phyloP scores from a whole-genome alignment of 2,329 filamentous ascomycete genomes.

The Canariomyces notabilis region DNA sequence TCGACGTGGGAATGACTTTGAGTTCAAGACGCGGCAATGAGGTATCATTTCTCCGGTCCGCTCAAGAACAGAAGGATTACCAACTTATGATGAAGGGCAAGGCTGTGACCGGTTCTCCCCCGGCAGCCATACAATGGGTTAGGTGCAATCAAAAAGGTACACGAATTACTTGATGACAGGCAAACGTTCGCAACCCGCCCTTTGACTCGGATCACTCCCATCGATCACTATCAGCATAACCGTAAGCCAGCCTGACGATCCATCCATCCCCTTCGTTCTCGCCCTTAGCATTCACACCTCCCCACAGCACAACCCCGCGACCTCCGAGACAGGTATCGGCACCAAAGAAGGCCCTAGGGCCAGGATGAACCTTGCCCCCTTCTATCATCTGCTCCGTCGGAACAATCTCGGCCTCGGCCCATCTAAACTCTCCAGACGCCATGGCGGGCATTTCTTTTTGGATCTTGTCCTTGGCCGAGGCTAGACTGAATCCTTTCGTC shows the following conservation, averaged over 20 bases:
- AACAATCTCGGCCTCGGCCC: conserved; percentile 46
- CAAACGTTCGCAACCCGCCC: too few species aligned
- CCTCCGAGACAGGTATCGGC: conserved; percentile 41
- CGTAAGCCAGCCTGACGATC: conserved; percentile 30
- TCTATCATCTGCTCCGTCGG: conserved; percentile 37
- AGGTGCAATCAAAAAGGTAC: too few species aligned
- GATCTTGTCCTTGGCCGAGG: conserved; percentile 46
- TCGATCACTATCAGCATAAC: conserved; percentile 22
- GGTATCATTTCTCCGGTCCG: too few species aligned
- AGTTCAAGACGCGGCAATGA: too few species aligned
- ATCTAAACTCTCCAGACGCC: conserved; percentile 43
- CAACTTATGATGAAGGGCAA: too few species aligned
- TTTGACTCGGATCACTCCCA: conserved; percentile 10
- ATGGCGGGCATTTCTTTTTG: conserved; percentile 37
- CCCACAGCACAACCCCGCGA: conserved; percentile 47
- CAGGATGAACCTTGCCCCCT: conserved; percentile 38
- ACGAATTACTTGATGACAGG: too few species aligned
- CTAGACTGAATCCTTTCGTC: conserved; percentile 40
- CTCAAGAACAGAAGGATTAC: too few species aligned
- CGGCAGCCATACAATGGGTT: too few species aligned
- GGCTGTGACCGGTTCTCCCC: too few species aligned
- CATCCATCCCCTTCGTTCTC: conserved; percentile 37
- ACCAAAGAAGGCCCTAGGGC: conserved; percentile 36
- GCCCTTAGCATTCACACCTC: conserved; percentile 42
- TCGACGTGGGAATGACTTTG: too few species aligned